Percentiles rank a stretch among this genome's conserved stretches.
Evolutionary conservation across 768 basidiomycete genomes (phyloP).

Genomic region (Boletales sp.): DNA sequence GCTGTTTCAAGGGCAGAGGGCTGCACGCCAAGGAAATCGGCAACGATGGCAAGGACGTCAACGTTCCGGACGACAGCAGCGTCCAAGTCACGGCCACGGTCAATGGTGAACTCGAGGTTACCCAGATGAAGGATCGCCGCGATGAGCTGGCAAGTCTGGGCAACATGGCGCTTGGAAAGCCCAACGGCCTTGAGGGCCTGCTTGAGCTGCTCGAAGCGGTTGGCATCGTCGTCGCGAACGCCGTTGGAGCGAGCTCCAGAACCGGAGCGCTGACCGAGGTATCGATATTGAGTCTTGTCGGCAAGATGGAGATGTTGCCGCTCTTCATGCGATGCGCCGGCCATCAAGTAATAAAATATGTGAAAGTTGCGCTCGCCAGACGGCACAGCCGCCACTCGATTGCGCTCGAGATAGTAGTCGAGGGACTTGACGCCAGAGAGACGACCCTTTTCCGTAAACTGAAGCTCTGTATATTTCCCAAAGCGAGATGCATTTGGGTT

Average conservation of each 20-base stretch:
- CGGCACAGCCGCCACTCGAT: constrained; percentile 81
- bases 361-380: constrained; percentile 97
- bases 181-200: constrained; percentile 90
- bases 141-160: constrained; percentile 90
- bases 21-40: constrained; percentile 88
- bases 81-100: constrained; percentile 81
- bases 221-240: constrained; percentile 74
- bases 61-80: constrained; percentile 88
- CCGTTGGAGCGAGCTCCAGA: constrained; percentile 39
- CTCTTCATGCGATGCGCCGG: constrained; percentile 87
- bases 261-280: constrained; percentile 69
- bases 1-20: constrained; percentile 69
- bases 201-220: constrained; percentile 91
- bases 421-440: constrained; percentile 90
- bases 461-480: constrained; percentile 97
- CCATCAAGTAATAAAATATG: constrained; percentile 95
- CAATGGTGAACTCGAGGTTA: constrained; percentile 88
- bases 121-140: constrained; percentile 97
- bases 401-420: constrained; percentile 93
- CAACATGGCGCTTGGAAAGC: constrained; percentile 90
- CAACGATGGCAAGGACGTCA: constrained; percentile 76
- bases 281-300: constrained; percentile 81
- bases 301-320: constrained; percentile 80
- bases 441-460: constrained; percentile 90
- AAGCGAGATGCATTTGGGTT: constrained; percentile 96